Evolutionary conservation across 129 eudicot genomes (phyloP).

Genomic region (Pseudognaphalium luteoalbum): DNA sequence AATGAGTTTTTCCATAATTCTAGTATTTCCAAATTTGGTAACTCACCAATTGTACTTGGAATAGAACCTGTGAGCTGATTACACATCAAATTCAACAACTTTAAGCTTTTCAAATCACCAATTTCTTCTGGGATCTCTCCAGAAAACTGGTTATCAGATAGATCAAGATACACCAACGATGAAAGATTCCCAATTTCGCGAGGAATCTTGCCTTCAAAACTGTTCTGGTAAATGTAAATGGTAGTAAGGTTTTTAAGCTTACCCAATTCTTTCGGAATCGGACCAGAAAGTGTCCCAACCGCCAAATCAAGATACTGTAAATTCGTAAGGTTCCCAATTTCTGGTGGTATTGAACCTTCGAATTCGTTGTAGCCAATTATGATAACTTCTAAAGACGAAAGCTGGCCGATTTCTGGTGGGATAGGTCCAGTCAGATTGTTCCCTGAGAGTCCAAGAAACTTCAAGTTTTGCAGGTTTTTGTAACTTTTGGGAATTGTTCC

Average conservation of each 20-base stretch:
- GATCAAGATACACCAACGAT: conserved; percentile 58
- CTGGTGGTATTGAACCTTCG: conserved; percentile 65
- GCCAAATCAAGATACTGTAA: conserved; percentile 80
- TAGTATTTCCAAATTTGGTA: conserved; percentile 59
- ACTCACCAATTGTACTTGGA: conserved; percentile 62
- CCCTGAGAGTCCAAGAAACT: conserved; percentile 82
- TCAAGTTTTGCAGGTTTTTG: conserved; percentile 53
- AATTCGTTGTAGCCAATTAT: conserved; percentile 81
- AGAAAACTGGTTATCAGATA: conserved; percentile 63
- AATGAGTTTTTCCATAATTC: conserved; percentile 77
- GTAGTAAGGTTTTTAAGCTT: conserved; percentile 62
- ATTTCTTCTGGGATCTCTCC: conserved; percentile 74
- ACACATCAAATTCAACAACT: conserved; percentile 76
- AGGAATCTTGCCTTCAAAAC: conserved; percentile 63
- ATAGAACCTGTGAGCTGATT: conserved; percentile 63
- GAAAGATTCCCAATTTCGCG: conserved; percentile 53
- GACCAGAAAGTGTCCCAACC: conserved; percentile 63
- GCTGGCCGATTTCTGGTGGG: conserved; percentile 58
- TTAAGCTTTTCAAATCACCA: conserved; percentile 53
- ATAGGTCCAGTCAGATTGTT: conserved; percentile 75
- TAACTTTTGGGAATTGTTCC: conserved; percentile 65
- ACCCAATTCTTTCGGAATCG: conserved; percentile 70
- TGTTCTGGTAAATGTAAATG: conserved; percentile 66
- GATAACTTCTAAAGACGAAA: conserved; percentile 64
- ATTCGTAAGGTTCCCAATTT: conserved; percentile 67